Evolutionary conservation across 345 rosid species (phyloP).

Genomic region (Noccaea caerulescens): DNA sequence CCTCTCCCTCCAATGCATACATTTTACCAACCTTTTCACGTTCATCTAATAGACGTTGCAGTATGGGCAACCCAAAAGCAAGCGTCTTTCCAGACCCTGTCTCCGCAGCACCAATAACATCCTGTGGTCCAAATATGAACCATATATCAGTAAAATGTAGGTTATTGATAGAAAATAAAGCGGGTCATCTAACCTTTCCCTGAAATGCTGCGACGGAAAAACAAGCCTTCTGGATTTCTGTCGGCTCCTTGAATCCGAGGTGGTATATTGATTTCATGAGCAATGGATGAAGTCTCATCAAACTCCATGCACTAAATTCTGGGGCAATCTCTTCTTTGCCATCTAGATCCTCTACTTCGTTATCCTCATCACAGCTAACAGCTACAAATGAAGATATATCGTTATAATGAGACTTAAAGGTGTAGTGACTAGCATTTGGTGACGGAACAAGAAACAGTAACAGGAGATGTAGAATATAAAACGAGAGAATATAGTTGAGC

Average conservation of each 20-base stretch:
- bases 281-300: slow-evolving; percentile 77
- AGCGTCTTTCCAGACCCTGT: slow-evolving; percentile 99
- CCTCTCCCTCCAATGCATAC: slow-evolving; percentile 59
- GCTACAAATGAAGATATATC: slow-evolving; percentile 23
- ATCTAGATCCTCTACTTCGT: slow-evolving; percentile 52
- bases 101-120: slow-evolving; percentile 96
- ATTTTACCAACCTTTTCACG: slow-evolving; percentile 62
- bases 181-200: slow-evolving; percentile 70
- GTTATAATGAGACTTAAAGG: neutral
- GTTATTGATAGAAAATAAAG: slow-evolving; percentile 2
- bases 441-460: slow-evolving; percentile 17
- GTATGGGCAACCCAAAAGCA: slow-evolving; percentile 94
- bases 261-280: slow-evolving; percentile 74
- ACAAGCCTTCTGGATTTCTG: slow-evolving; percentile 87
- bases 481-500: neutral
- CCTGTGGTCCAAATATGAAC: slow-evolving; percentile 53
- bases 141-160: slow-evolving; percentile 18
- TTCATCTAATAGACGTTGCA: slow-evolving; percentile 93
- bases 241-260: slow-evolving; percentile 91
- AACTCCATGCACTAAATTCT: slow-evolving; percentile 78
- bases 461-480: neutral
- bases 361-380: slow-evolving; percentile 47
- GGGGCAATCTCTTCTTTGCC: slow-evolving; percentile 53
- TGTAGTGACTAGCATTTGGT: neutral
- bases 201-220: slow-evolving; percentile 92